phyloP scores from a whole-genome alignment of 768 basidiomycete genomes.

The Macrolepiota fuliginosa region DNA sequence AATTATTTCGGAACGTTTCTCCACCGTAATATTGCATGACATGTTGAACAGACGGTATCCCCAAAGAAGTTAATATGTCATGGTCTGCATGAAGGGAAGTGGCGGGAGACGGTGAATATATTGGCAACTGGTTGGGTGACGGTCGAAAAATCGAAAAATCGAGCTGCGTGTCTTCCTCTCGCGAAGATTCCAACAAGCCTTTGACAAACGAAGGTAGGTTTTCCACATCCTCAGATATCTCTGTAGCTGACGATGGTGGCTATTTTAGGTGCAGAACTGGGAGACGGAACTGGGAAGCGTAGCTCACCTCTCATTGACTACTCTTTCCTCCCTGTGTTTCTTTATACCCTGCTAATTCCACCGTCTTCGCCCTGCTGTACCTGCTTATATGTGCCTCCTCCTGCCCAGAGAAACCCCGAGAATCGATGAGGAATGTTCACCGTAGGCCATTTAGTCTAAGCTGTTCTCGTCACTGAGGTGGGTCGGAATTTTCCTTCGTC shows the following conservation, averaged over 20 bases:
- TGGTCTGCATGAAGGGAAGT: too few species aligned
- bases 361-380: not conserved
- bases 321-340: not conserved
- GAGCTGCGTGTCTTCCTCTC: too few species aligned
- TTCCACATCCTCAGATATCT: not conserved
- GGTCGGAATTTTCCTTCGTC: not conserved
- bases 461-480: not conserved
- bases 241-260: not conserved
- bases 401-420: not conserved
- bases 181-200: too few species aligned
- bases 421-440: not conserved
- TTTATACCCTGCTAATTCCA: not conserved
- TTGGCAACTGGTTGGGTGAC: too few species aligned
- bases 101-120: too few species aligned
- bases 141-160: too few species aligned
- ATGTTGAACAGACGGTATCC: too few species aligned
- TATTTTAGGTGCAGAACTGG: not conserved
- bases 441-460: not conserved
- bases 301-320: not conserved
- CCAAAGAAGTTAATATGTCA: too few species aligned
- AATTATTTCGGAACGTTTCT: too few species aligned
- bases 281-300: not conserved
- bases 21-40: too few species aligned
- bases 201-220: not conserved
- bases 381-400: not conserved